Base-by-base conservation (phyloP, 2,329 filamentous ascomycete genomes). In the Aspergillus awamori region DNA sequence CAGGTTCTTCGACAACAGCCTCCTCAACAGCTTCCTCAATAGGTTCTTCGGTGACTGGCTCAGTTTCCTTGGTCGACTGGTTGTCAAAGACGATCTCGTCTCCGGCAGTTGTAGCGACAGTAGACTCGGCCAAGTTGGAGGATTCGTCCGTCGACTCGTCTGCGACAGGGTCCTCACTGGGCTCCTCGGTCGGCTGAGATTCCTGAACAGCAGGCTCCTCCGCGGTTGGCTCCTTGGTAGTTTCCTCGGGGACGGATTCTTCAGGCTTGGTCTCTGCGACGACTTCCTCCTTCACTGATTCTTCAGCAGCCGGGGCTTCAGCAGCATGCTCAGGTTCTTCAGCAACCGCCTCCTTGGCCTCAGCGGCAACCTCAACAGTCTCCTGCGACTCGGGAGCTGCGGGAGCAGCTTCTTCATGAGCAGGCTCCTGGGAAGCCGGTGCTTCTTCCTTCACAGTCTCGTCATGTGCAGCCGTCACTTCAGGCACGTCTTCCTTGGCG, bases 31-130 rank as follows among this genome's bases (percentile, higher is more conserved):
- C 38, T 8, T 39, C 38, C n/a, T 39, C 38, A 17, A 22, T 24
- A 6, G 60, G 54, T 43, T 66, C 58, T 33, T 61, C 33, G 20
- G 20, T 41, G 33, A 57, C 33, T 13, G 61, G 36, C 41, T 33
- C 33, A 6, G 33, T 6, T 8, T 33, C 47, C 47, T 51, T 51
- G 15, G 47, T 51, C 4, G 47, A 51, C 47, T 30, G 47, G 10
- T 13, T 51, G 8, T 51, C 47, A n/a, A 51, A 51, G 3, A 30
- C 10, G n/a, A 51, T 30, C 47, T 51, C 47, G 17, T 51, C 47
- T 51, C 47, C 47, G 15, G 47, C 47, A 20, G 47, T 51, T 7
- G 47, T 51, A 17, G 47, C 47, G 47, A 51, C 30, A 20, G 47
- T 51, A 13, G 47, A 51, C 47, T 51, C 47, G 2, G 47, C 47